Conservation (phyloP, 768 basidiomycete genomes). For the Galerina sulciceps region DNA sequence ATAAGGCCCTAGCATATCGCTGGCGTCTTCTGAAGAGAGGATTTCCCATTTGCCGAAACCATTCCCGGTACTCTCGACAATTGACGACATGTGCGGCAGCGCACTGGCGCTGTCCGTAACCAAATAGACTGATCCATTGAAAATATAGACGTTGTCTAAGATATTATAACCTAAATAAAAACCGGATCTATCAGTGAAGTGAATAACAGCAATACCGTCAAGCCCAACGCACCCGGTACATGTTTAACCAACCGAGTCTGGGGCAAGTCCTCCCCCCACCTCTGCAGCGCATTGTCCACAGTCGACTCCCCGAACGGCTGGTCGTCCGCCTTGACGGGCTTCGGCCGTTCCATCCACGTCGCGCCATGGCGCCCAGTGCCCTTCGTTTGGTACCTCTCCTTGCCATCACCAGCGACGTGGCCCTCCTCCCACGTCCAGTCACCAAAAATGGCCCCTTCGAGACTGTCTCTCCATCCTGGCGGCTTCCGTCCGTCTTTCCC, state of each 20-base stretch:
- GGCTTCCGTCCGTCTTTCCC: conserved; percentile 52
- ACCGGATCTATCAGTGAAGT: neutral
- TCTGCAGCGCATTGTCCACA: conserved; percentile 56
- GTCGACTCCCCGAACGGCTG: conserved; percentile 34
- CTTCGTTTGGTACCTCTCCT: conserved; percentile 47
- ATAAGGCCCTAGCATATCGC: conserved; percentile 49
- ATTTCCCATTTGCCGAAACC: conserved; percentile 60
- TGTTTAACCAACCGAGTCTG: conserved; percentile 62
- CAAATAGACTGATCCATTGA: conserved; percentile 73
- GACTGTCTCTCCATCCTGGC: conserved; percentile 54
- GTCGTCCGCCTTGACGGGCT: conserved; percentile 23
- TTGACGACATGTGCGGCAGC: conserved; percentile 61
- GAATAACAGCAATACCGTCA: neutral
- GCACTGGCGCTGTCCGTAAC: conserved; percentile 66
- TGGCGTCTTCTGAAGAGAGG: conserved; percentile 55
- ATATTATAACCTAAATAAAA: conserved; percentile 72
- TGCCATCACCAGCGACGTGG: conserved; percentile 60
- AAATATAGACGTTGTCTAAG: conserved; percentile 79
- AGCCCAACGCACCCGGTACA: conserved; percentile 55
- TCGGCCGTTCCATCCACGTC: conserved; percentile 43
- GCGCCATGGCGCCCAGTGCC: conserved; percentile 47
- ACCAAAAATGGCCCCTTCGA: conserved; percentile 71
- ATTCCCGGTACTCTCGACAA: conserved; percentile 46
- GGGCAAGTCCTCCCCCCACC: conserved; percentile 63
- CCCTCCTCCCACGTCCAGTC: conserved; percentile 70